phyloP scores from a whole-genome alignment of 805 yeast genomes.

The Ascoidea rubescens region DNA sequence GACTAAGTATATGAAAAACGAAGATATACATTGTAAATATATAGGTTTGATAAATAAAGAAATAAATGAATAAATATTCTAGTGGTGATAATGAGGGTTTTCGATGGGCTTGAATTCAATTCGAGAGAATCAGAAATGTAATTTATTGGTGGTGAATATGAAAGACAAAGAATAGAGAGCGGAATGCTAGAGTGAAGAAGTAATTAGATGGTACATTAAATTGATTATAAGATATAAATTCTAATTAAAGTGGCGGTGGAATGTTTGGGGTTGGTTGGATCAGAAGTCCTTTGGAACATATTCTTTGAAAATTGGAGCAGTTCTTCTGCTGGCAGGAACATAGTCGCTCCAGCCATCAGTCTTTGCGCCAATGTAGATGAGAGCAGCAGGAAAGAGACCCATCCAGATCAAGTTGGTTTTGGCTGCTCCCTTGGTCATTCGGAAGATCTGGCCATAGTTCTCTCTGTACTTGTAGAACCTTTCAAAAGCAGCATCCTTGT shows the following conservation, averaged over 20 bases:
- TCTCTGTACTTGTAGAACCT: slow-evolving; percentile 9
- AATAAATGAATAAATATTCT: too few species aligned
- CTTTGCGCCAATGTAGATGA: slow-evolving; percentile 19
- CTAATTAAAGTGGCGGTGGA: background rate
- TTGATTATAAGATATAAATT: background rate
- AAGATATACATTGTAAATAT: background rate
- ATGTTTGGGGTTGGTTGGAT: background rate
- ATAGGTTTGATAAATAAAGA: too few species aligned
- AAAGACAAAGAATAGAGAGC: background rate
- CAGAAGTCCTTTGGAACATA: slow-evolving; percentile 7
- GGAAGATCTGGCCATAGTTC: slow-evolving; percentile 9
- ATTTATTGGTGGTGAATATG: too few species aligned
- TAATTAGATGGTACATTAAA: too few species aligned
- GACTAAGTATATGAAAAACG: background rate
- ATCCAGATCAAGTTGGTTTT: slow-evolving; percentile 7
- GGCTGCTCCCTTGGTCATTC: slow-evolving; percentile 9
- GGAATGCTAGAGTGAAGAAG: background rate
- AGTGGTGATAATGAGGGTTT: background rate
- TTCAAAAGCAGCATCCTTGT: slow-evolving; percentile 9
- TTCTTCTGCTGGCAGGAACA: slow-evolving; percentile 4
- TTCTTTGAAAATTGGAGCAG: slow-evolving; percentile 5
- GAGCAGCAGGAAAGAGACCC: slow-evolving; percentile 19
- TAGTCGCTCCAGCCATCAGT: slow-evolving; percentile 12
- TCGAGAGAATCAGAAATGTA: too few species aligned
- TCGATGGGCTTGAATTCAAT: too few species aligned